Percentiles rank a stretch among this genome's conserved stretches.
These are phyloP conservation scores for Cenchrus fungigraminus DNA, from an alignment of 176 grass and related monocot species.

Conservation along the genomic window DNA sequence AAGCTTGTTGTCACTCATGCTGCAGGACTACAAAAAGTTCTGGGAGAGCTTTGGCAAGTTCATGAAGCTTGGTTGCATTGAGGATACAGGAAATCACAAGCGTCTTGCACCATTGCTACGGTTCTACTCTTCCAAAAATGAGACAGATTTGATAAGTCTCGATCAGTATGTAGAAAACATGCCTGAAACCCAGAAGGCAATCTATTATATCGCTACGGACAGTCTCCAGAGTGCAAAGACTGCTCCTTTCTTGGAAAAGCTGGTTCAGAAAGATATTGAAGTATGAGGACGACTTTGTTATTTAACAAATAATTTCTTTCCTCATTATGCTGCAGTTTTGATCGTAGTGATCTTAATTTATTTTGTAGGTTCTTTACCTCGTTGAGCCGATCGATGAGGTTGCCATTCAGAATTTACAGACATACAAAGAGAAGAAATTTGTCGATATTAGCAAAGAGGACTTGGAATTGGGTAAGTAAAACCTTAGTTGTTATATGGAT, in stretches of 20 bases:
- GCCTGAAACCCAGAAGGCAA: slow-evolving; percentile 77
- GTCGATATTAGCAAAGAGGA: slow-evolving; percentile 95
- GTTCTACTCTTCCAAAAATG: slow-evolving; percentile 80
- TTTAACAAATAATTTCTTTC: background rate
- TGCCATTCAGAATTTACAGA: slow-evolving; percentile 94
- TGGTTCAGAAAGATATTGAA: slow-evolving; percentile 89
- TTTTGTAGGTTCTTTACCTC: slow-evolving; percentile 76
- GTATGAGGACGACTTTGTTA: slow-evolving; percentile 35
- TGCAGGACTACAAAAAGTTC: slow-evolving; percentile 88
- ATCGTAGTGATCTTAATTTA: slow-evolving; percentile 16
- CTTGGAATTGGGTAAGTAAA: slow-evolving; percentile 72
- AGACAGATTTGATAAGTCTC: slow-evolving; percentile 74
- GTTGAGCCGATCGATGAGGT: slow-evolving; percentile 92
- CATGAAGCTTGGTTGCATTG: slow-evolving; percentile 91
- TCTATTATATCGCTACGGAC: slow-evolving; percentile 93
- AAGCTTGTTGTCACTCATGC: slow-evolving; percentile 17
- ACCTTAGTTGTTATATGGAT: background rate
- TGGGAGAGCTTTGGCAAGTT: slow-evolving; percentile 97
- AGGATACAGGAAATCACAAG: slow-evolving; percentile 90
- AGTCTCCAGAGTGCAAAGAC: slow-evolving; percentile 85
- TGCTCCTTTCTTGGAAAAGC: slow-evolving; percentile 88
- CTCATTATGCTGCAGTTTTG: background rate
- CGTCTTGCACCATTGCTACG: slow-evolving; percentile 66
- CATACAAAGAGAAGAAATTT: slow-evolving; percentile 94
- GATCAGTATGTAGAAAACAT: slow-evolving; percentile 91